A percentile compares a stretch with the other conserved stretches of the same genome.
These are phyloP conservation scores for Aulographum hederae DNA, from an alignment of 2,329 filamentous ascomycete species.

Conservation along the genomic window DNA sequence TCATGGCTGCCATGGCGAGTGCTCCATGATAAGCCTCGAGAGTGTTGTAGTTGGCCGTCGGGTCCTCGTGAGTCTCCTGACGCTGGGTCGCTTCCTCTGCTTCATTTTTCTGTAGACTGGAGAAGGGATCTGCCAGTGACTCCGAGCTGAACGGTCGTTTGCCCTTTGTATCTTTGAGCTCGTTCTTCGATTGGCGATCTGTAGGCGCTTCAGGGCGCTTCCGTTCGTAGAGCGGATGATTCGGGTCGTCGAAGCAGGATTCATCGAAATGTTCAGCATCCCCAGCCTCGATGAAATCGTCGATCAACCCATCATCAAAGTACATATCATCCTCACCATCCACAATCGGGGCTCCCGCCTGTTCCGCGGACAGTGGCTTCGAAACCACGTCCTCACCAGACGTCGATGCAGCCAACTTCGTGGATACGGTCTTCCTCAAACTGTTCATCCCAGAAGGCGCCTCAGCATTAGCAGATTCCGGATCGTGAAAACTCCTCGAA, in stretches of 20 bases:
- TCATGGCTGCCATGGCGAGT: slow-evolving; percentile 61
- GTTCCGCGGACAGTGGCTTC: not conserved
- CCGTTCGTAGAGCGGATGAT: slow-evolving; percentile 28
- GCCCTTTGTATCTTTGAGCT: too few relatives aligned
- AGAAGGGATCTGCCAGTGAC: too few relatives aligned
- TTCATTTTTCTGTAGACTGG: too few relatives aligned
- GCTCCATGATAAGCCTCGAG: slow-evolving; percentile 66
- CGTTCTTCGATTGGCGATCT: too few relatives aligned
- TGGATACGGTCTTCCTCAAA: too few relatives aligned
- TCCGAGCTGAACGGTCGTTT: too few relatives aligned
- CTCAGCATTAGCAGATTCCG: slow-evolving; percentile 4
- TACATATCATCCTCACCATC: slow-evolving; percentile 34
- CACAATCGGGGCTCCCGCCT: slow-evolving; percentile 1
- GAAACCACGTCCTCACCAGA: not conserved
- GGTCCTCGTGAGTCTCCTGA: too few relatives aligned
- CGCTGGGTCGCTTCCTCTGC: too few relatives aligned
- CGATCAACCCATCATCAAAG: slow-evolving; percentile 46
- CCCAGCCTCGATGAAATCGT: slow-evolving; percentile 17
- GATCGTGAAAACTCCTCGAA: not conserved
- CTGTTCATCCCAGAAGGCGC: too few relatives aligned
- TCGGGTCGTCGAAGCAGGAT: slow-evolving; percentile 47
- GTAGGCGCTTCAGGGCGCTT: too few relatives aligned
- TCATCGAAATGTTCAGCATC: slow-evolving; percentile 49
- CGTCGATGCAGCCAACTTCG: too few relatives aligned
- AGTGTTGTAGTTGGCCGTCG: slow-evolving; percentile 22